Conservation (phyloP, 2,329 filamentous ascomycete species). For the Claviceps sp. region DNA sequence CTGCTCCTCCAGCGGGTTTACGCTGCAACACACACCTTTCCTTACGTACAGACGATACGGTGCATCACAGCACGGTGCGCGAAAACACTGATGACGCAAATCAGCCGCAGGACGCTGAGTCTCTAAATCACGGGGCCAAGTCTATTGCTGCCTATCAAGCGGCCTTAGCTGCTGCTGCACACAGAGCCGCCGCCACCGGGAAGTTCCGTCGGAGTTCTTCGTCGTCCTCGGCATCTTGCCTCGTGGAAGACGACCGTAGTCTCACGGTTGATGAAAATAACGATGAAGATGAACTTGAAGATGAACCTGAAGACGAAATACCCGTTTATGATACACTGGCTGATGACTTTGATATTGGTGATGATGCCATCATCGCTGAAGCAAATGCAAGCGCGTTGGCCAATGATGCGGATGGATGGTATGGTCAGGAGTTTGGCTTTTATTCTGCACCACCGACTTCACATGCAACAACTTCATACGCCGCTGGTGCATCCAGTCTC, state of each 20-base stretch:
- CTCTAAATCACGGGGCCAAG: constrained; percentile 7
- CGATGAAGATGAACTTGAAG: not conserved
- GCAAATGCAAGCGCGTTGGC: constrained; percentile 90
- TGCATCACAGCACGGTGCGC: not conserved
- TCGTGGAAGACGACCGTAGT: constrained; percentile 2
- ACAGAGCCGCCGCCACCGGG: constrained; percentile 60
- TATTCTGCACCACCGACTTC: constrained; percentile 51
- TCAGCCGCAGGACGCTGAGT: constrained; percentile 1
- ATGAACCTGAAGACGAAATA: constrained; percentile 7
- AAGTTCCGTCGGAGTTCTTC: constrained; percentile 54
- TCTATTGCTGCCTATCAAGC: constrained; percentile 59
- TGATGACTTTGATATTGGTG: constrained; percentile 57
- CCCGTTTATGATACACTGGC: constrained; percentile 46
- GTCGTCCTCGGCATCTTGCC: constrained; percentile 13
- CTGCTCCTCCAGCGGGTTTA: constrained; percentile 27
- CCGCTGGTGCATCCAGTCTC: constrained; percentile 18
- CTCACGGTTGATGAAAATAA: constrained; percentile 5
- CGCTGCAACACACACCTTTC: constrained; percentile 42
- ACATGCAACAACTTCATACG: constrained; percentile 31
- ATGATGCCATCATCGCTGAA: constrained; percentile 85
- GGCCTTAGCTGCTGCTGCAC: constrained; percentile 69
- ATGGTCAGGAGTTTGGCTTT: constrained; percentile 93
- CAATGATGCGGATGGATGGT: constrained; percentile 85
- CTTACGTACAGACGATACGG: constrained; percentile 19
- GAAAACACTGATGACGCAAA: not conserved